Evolutionary conservation across 257 asterid species (phyloP).

Genomic region (Penstemon barbatus): DNA sequence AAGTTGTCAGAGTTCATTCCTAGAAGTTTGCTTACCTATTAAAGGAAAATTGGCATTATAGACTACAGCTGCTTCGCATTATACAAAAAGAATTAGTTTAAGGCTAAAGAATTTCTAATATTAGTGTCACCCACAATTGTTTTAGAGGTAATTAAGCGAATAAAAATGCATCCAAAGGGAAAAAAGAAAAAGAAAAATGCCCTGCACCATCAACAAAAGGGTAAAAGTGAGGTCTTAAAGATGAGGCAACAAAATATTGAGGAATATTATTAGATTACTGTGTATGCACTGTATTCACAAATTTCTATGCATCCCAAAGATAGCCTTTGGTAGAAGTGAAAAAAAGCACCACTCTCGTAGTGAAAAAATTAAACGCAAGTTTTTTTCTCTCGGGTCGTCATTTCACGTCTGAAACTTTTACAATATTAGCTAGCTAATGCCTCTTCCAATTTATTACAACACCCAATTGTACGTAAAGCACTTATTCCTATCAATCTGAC

Average conservation of each 20-base stretch:
- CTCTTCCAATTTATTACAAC: not conserved
- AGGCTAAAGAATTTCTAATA: not conserved
- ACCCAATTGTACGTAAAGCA: slow-evolving; percentile 1
- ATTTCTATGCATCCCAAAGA: not conserved
- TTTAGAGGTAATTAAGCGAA: slow-evolving; percentile 9
- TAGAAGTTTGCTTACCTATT: slow-evolving; percentile 69
- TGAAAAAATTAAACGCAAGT: not conserved
- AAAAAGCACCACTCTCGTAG: not conserved
- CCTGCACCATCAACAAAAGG: slow-evolving; percentile 1
- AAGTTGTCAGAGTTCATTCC: slow-evolving; percentile 52
- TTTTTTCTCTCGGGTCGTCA: not conserved
- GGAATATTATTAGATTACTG: not conserved
- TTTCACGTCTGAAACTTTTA: slow-evolving; percentile 13
- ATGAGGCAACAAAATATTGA: not conserved
- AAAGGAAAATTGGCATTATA: slow-evolving; percentile 25
- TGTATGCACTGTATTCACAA: not conserved
- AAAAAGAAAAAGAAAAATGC: not conserved
- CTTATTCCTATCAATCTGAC: not conserved
- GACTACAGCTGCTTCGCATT: slow-evolving; percentile 13
- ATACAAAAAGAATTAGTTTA: not conserved
- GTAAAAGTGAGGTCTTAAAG: not conserved
- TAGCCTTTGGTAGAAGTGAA: not conserved
- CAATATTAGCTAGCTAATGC: not conserved
- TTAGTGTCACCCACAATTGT: not conserved
- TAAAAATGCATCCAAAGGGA: not conserved